These are phyloP conservation scores for Aureobasidium sp. DNA, from an alignment of 2,329 filamentous ascomycete species.

Conservation along the genomic window DNA sequence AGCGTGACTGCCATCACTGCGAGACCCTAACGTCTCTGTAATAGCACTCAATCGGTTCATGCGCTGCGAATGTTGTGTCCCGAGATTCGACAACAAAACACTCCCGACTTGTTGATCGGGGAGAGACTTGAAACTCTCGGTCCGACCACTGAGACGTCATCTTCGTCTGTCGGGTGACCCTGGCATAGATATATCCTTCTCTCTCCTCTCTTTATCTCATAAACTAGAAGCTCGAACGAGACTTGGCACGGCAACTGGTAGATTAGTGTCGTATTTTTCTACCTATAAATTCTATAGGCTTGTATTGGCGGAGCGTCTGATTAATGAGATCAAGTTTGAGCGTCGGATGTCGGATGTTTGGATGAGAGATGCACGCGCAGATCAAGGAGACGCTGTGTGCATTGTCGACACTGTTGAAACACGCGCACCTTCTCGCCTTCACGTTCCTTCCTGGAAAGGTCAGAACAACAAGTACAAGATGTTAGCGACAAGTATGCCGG, in stretches of 20 bases:
- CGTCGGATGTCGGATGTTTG: constrained; percentile 6
- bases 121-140: background rate
- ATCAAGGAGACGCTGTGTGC: constrained; percentile 2
- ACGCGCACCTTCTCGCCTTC: background rate
- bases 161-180: background rate
- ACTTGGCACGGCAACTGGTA: too few species aligned
- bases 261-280: too few species aligned
- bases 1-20: background rate
- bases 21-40: constrained; percentile 17
- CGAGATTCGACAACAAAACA: background rate
- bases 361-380: background rate
- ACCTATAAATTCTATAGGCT: too few species aligned
- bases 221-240: too few species aligned
- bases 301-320: too few species aligned
- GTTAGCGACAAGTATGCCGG: background rate
- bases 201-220: too few species aligned
- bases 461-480: background rate
- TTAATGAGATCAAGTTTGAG: background rate
- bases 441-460: background rate
- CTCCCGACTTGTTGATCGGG: background rate
- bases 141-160: background rate
- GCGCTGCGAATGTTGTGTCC: constrained; percentile 13
- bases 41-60: constrained; percentile 20
- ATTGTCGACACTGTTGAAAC: background rate
- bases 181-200: background rate